Base-by-base conservation (phyloP, 2,329 filamentous ascomycete species). In the Colletotrichum sp. region DNA sequence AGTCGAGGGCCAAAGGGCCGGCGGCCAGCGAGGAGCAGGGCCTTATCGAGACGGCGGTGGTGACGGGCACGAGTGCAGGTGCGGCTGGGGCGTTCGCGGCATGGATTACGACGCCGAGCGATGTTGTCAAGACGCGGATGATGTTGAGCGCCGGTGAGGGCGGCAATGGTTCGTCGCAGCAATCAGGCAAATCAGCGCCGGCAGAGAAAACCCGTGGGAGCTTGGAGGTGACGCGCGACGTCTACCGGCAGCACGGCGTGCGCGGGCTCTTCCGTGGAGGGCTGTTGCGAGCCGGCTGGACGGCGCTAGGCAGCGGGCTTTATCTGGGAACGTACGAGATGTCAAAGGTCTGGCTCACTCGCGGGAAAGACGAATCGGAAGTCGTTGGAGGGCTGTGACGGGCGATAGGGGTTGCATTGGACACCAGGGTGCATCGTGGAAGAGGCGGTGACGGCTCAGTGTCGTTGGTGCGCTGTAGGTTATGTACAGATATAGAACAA, bases 271-370 rank as follows among this genome's bases (percentile, higher is more conserved):
- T 97, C 83, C 89, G 94, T 38, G 96, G 96, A 8, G 95, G 92
- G 4, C 85, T 90, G 38, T 85, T 98, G 78, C 90, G 96, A 75
- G 92, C 90, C 10, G 90, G 90, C 2, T 98, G 96, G 96, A 97
- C 96, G 16, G 93, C 95, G 69, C 78, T 97, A 7, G 95, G 95
- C 1, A 94, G 94, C 81, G 95, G 95, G 5, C 85, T 98, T 71
- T 98, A 98, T 87, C 85, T 98, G 56, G 95, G 95, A 28, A 93
- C 94, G 58, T 98, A 98, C 84, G 96, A 98, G 83, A 93, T 92
- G 77, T 93, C 94, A 12, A 92, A 95, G 81, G 86, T 90, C 52
- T 95, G 91, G 87, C 82, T 93, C 77, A 86, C 85, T 65, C 80
- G 82, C 62, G 82, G 84, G 69, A 89, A 87, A 77, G 84, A 85